Evolutionary conservation across 1,139 yeast species (phyloP).

Genomic region (Yamadazyma conglobata): DNA sequence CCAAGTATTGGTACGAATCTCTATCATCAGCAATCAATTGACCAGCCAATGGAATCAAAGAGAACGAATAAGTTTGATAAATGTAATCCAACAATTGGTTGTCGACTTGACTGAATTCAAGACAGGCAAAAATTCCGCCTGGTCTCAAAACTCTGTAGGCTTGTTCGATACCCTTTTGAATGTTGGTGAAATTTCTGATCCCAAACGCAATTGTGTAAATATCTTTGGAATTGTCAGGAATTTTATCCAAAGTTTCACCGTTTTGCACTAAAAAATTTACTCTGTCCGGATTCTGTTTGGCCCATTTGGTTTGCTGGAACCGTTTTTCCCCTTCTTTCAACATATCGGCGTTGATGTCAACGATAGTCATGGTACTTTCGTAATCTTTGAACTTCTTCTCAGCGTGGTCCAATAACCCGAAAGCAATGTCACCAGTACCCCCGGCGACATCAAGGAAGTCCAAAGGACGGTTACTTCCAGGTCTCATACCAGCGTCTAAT

Average conservation of each 20-base stretch:
- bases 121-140: conserved; percentile 95
- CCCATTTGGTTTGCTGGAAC: conserved; percentile 49
- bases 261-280: conserved; percentile 84
- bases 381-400: conserved; percentile 72
- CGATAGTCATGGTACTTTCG: conserved; percentile 79
- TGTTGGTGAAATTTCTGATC: conserved; percentile 90
- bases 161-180: conserved; percentile 88
- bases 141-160: conserved; percentile 95
- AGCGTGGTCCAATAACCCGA: conserved; percentile 91
- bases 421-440: conserved; percentile 98
- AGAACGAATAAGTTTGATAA: conserved; percentile 87
- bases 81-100: conserved; percentile 69
- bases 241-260: conserved; percentile 84
- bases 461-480: conserved; percentile 74
- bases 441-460: conserved; percentile 96
- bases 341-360: conserved; percentile 96
- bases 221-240: conserved; percentile 86
- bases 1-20: conserved; percentile 92
- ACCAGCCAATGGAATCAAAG: conserved; percentile 89
- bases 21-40: conserved; percentile 92
- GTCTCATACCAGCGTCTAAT: conserved; percentile 91
- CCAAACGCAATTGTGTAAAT: conserved; percentile 97
- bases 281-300: conserved; percentile 52
- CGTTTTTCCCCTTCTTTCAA: conserved; percentile 85
- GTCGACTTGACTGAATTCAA: conserved; percentile 91